phyloP scores from a whole-genome alignment of 495 filamentous ascomycete species.

The Penicillium daleae region DNA sequence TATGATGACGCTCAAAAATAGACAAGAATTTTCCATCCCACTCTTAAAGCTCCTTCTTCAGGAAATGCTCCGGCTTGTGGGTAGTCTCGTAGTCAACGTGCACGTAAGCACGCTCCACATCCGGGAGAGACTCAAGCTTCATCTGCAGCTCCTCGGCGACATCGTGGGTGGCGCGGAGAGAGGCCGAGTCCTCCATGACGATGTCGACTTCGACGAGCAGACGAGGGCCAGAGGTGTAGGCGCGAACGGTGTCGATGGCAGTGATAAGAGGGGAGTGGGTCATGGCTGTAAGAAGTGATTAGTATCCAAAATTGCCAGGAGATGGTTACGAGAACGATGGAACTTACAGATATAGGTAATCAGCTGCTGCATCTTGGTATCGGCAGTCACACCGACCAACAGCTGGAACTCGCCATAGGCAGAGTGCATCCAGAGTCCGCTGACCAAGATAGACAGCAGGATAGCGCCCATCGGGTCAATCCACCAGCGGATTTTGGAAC shows the following conservation, averaged over 20 bases:
- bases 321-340: neutral
- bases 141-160: slow-evolving; percentile 92
- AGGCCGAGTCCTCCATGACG: slow-evolving; percentile 73
- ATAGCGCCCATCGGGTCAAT: slow-evolving; percentile 93
- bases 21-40: neutral
- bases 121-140: slow-evolving; percentile 89
- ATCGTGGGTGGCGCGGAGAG: slow-evolving; percentile 83
- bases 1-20: neutral
- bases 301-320: neutral
- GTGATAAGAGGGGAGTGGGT: slow-evolving; percentile 82
- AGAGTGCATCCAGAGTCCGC: slow-evolving; percentile 77
- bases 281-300: slow-evolving; percentile 55
- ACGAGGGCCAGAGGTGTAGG: slow-evolving; percentile 87
- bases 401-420: slow-evolving; percentile 90
- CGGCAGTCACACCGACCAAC: slow-evolving; percentile 85
- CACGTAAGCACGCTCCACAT: slow-evolving; percentile 94
- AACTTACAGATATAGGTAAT: slow-evolving; percentile 89
- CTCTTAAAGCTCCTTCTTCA: slow-evolving; percentile 63
- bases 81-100: slow-evolving; percentile 97
- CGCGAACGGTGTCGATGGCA: slow-evolving; percentile 91
- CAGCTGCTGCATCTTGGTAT: slow-evolving; percentile 83
- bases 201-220: slow-evolving; percentile 90
- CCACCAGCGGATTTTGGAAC: slow-evolving; percentile 89
- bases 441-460: slow-evolving; percentile 75
- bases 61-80: slow-evolving; percentile 84